These are phyloP conservation scores for Fusarium sp. DNA, from an alignment of 2,329 filamentous ascomycete species.

Conservation along the genomic window DNA sequence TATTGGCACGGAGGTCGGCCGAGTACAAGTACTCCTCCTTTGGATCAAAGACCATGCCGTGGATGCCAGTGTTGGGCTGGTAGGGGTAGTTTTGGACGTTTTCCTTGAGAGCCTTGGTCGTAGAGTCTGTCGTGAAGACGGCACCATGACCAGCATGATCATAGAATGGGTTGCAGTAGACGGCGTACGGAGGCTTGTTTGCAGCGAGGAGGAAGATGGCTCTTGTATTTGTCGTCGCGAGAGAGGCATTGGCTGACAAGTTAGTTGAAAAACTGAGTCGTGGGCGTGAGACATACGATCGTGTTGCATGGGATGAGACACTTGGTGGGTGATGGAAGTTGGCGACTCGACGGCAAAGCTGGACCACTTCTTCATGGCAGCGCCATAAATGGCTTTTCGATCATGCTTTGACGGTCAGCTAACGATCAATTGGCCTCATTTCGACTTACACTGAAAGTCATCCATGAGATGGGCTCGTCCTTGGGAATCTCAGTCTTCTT, in stretches of 20 bases:
- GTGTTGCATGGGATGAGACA: constrained; percentile 80
- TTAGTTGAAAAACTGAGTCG: constrained; percentile 7
- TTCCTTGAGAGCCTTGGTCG: constrained; percentile 67
- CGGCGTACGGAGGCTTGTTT: constrained; percentile 79
- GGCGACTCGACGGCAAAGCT: constrained; percentile 83
- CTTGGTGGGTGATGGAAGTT: constrained; percentile 79
- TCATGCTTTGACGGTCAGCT: constrained; percentile 67
- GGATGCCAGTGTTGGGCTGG: constrained; percentile 76
- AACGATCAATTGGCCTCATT: background rate
- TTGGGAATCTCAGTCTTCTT: constrained; percentile 85
- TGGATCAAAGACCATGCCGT: constrained; percentile 85
- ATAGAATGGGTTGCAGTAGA: constrained; percentile 94
- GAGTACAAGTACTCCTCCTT: constrained; percentile 82
- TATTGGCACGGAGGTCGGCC: constrained; percentile 81
- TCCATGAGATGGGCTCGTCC: constrained; percentile 93
- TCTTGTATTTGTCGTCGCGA: constrained; percentile 80
- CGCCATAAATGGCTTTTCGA: constrained; percentile 87
- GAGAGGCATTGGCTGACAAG: constrained; percentile 72
- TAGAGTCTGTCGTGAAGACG: constrained; percentile 72
- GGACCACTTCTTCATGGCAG: constrained; percentile 94
- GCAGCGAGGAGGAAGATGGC: constrained; percentile 91
- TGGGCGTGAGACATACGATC: constrained; percentile 69
- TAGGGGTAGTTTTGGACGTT: constrained; percentile 82
- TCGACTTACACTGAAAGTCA: constrained; percentile 80
- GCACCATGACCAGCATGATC: constrained; percentile 85